Conservation (phyloP, 805 yeast species). For the Saturnispora ahearnii region DNA sequence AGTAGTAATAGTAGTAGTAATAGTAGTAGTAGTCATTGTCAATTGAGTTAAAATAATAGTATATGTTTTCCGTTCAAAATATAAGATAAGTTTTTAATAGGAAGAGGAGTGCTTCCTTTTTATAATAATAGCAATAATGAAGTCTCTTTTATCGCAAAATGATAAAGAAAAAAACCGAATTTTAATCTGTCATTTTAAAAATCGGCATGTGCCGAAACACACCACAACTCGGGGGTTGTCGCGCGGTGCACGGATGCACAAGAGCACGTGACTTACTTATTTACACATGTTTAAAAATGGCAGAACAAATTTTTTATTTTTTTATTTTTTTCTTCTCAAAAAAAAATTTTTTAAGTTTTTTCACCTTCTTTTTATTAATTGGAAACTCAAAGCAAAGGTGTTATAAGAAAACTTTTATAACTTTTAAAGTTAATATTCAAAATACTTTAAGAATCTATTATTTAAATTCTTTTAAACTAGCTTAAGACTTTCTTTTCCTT, state of each 20-base stretch:
- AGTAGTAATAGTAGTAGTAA: background rate
- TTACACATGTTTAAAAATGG: background rate
- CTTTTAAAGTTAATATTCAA: background rate
- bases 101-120: too few relatives aligned
- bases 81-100: too few relatives aligned
- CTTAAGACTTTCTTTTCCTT: background rate
- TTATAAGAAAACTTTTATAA: background rate
- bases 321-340: background rate
- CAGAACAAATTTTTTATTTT: background rate
- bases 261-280: background rate
- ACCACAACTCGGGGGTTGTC: background rate
- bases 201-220: too few relatives aligned
- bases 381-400: background rate
- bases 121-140: too few relatives aligned
- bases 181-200: too few relatives aligned
- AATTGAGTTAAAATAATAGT: background rate
- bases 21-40: background rate
- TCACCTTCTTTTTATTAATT: background rate
- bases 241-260: background rate
- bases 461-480: background rate
- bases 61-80: too few relatives aligned
- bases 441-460: background rate
- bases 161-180: too few relatives aligned
- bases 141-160: too few relatives aligned
- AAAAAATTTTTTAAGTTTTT: background rate